A percentile compares a stretch with the other conserved stretches of the same genome.
Evolutionary conservation across 192 early-diverging fungal genomes (phyloP).

Genomic region (Podila minutissima): DNA sequence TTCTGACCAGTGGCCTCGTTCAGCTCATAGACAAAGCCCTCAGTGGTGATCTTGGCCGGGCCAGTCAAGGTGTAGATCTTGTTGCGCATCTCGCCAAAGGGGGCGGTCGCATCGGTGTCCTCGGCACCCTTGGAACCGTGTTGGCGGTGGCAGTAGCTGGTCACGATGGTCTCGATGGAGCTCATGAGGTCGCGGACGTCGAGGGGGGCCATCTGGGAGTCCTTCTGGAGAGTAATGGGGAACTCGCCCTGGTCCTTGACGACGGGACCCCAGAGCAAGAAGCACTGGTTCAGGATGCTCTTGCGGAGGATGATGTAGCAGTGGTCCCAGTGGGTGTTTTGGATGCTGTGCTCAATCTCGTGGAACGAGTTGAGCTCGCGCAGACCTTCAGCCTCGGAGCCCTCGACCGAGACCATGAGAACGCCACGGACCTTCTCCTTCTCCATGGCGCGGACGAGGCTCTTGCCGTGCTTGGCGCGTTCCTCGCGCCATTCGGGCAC

Average conservation of each 20-base stretch:
- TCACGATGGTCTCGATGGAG: constrained; percentile 12
- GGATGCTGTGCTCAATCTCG: constrained; percentile 19
- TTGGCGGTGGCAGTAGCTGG: constrained; percentile 5
- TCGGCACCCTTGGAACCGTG: neutral
- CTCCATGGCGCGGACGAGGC: constrained; percentile 23
- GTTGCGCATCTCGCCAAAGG: constrained; percentile 17
- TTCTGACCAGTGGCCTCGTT: constrained; percentile 22
- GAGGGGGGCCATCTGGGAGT: constrained; percentile 22
- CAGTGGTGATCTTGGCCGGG: constrained; percentile 13
- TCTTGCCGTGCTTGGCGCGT: constrained; percentile 22
- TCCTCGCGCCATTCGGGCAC: constrained; percentile 21
- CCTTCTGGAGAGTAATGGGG: neutral
- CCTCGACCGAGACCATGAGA: constrained; percentile 18
- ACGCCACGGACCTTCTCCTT: constrained; percentile 5
- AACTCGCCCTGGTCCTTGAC: constrained; percentile 24
- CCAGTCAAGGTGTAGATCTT: constrained; percentile 37
- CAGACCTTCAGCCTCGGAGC: constrained; percentile 6
- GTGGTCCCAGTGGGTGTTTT: neutral
- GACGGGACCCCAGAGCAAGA: constrained; percentile 19
- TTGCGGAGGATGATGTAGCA: constrained; percentile 29
- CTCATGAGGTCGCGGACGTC: constrained; percentile 20
- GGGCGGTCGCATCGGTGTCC: neutral
- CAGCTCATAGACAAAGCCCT: constrained; percentile 11
- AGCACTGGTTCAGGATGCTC: constrained; percentile 23
- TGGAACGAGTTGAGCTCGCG: constrained; percentile 20